Conservation (phyloP, 2,329 filamentous ascomycete genomes). For the Neopestalotiopsis sp. region DNA sequence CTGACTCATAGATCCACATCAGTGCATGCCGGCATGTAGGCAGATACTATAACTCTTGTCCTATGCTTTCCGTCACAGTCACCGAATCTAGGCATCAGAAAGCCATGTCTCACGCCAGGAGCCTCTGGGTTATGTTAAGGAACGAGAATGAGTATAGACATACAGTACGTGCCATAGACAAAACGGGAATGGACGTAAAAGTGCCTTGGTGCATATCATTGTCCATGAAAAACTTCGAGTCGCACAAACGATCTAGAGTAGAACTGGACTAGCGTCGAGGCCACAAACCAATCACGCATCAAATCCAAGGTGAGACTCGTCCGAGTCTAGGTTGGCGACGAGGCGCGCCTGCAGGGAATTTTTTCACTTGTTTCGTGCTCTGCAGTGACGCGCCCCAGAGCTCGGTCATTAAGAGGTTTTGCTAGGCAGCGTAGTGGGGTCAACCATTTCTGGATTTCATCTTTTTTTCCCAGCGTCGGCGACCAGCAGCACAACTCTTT, state of each 20-base stretch:
- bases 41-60: background rate
- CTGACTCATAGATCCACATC: no score
- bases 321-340: conserved; percentile 6
- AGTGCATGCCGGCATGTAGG: background rate
- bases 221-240: background rate
- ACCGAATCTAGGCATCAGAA: no score
- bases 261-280: background rate
- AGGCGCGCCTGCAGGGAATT: background rate
- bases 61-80: no score
- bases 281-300: background rate
- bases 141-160: background rate
- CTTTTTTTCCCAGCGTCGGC: background rate
- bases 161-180: background rate
- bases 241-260: background rate
- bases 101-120: no score
- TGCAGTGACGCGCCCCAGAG: background rate
- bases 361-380: background rate
- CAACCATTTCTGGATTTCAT: background rate
- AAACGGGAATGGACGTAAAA: background rate
- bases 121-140: no score
- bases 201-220: background rate
- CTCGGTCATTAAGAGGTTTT: background rate
- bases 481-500: background rate
- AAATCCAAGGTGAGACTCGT: background rate
- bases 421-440: conserved; percentile 10